These are phyloP conservation scores for Santalum album DNA, from an alignment of 164 flowering plant genomes.

Conservation along the genomic window DNA sequence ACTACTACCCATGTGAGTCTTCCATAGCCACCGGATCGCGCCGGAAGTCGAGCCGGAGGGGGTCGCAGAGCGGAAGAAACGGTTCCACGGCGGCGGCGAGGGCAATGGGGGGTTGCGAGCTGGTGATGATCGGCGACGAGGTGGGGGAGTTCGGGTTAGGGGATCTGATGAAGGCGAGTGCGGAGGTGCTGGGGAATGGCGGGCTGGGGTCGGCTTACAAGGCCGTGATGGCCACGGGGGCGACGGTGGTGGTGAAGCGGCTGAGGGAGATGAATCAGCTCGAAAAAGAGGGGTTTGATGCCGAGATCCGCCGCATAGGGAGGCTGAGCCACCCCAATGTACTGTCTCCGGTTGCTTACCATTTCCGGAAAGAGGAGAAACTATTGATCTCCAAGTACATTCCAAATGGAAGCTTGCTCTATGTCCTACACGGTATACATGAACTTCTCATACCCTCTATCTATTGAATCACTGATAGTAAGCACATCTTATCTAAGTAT, in stretches of 20 bases:
- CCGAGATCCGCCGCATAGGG: neutral
- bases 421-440: neutral
- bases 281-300: neutral
- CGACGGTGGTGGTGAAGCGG: neutral
- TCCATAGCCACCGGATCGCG: neutral
- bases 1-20: no score
- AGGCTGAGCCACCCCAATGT: neutral
- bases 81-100: neutral
- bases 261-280: neutral
- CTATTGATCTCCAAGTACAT: neutral
- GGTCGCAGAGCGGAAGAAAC: neutral
- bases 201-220: neutral
- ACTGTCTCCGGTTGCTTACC: neutral
- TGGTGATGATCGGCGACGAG: neutral
- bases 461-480: no score
- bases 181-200: constrained; percentile 2
- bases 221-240: neutral
- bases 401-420: neutral
- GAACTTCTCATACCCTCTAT: no score
- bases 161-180: neutral
- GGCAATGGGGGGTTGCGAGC: neutral
- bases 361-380: neutral
- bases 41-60: neutral
- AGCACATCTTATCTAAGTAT: no score
- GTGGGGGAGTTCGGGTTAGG: neutral